Percentiles rank a stretch among this genome's conserved stretches.
Evolutionary conservation across 805 yeast species (phyloP).

Genomic region (Nakazawaea peltata): DNA sequence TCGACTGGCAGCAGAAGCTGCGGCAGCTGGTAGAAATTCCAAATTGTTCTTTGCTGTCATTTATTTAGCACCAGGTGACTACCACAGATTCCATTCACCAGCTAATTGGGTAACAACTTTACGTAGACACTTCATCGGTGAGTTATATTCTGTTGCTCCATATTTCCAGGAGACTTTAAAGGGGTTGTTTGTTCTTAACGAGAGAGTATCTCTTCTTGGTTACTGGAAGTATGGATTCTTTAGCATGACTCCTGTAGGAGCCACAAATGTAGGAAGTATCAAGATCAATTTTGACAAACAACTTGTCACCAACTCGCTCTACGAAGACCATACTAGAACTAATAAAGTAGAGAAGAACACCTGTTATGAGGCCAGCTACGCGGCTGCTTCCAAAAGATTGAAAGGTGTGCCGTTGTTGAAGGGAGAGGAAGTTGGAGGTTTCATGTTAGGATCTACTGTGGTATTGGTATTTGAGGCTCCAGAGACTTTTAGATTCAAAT

Average conservation of each 20-base stretch:
- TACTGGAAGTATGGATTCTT: conserved; percentile 96
- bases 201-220: conserved; percentile 91
- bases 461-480: conserved; percentile 97
- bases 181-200: conserved; percentile 85
- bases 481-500: conserved; percentile 57
- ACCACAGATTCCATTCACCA: conserved; percentile 96
- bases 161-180: conserved; percentile 84
- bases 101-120: conserved; percentile 90
- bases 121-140: conserved; percentile 94
- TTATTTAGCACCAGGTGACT: conserved; percentile 96
- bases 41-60: conserved; percentile 83
- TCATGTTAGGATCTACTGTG: conserved; percentile 93
- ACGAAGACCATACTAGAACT: conserved; percentile 30
- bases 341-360: conserved; percentile 55
- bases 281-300: conserved; percentile 87
- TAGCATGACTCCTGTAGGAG: conserved; percentile 99
- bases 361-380: conserved; percentile 90
- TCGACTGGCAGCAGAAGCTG: conserved; percentile 10
- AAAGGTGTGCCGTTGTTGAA: conserved; percentile 85
- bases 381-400: conserved; percentile 63
- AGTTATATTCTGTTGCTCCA: conserved; percentile 92
- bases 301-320: conserved; percentile 72
- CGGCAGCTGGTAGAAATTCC: conserved; percentile 23
- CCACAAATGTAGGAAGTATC: conserved; percentile 96
- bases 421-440: conserved; percentile 97